A percentile compares a stretch with the other conserved stretches of the same genome.
Conservation (phyloP, 2,329 filamentous ascomycete species). For the Talaromyces piceae region DNA sequence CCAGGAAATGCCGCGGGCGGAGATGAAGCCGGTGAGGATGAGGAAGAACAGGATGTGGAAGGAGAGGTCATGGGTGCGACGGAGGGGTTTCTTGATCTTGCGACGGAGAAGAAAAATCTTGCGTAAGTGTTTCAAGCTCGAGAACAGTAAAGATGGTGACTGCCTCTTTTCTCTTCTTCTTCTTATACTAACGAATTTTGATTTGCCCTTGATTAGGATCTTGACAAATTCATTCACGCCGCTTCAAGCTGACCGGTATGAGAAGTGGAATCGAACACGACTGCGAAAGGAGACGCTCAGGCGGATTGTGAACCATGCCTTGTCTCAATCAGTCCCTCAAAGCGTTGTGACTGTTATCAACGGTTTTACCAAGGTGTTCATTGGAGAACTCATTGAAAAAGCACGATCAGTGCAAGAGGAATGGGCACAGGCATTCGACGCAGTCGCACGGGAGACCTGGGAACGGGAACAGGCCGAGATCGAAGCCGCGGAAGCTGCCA, state of each 20-base stretch:
- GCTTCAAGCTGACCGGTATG: slow-evolving; percentile 42
- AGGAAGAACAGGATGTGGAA: slow-evolving; percentile 44
- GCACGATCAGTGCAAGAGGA: slow-evolving; percentile 55
- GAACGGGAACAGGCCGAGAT: slow-evolving; percentile 50
- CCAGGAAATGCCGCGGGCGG: slow-evolving; percentile 34
- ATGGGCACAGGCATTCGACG: slow-evolving; percentile 43
- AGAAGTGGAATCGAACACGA: slow-evolving; percentile 43
- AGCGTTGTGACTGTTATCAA: slow-evolving; percentile 58
- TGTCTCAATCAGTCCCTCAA: slow-evolving; percentile 59
- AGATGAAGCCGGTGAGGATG: slow-evolving; percentile 43
- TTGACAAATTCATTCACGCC: slow-evolving; percentile 41
- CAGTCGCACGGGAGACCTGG: slow-evolving; percentile 48
- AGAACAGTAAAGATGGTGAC: not conserved
- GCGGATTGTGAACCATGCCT: slow-evolving; percentile 58
- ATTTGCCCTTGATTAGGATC: slow-evolving; percentile 24
- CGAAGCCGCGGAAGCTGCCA: slow-evolving; percentile 20
- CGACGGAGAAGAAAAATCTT: slow-evolving; percentile 45
- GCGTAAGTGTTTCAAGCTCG: slow-evolving; percentile 28
- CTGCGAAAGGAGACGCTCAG: slow-evolving; percentile 45
- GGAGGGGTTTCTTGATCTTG: slow-evolving; percentile 40
- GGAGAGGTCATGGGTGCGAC: slow-evolving; percentile 39
- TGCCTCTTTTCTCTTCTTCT: slow-evolving; percentile 2
- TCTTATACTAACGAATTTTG: slow-evolving; percentile 6
- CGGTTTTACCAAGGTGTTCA: slow-evolving; percentile 60
- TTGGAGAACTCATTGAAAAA: slow-evolving; percentile 58